Percentiles rank a stretch among this genome's conserved stretches.
phyloP scores from a whole-genome alignment of 768 basidiomycete genomes.

The Lepiota brunneoincarnata region DNA sequence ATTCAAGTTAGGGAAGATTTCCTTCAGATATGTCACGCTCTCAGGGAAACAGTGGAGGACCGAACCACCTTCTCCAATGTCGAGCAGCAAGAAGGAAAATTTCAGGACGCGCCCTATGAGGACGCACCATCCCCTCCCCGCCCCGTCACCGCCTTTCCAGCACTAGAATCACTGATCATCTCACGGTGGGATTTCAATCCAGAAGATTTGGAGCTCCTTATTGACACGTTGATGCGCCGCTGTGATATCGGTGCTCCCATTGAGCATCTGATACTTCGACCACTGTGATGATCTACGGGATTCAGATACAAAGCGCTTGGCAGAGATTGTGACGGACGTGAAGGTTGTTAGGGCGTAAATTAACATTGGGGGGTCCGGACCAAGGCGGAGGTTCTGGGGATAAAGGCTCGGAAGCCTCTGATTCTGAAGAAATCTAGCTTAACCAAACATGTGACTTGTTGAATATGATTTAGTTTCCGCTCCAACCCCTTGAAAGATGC shows the following conservation, averaged over 20 bases:
- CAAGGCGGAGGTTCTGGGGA: neutral
- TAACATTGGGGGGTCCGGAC: neutral
- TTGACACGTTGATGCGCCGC: conserved; percentile 1
- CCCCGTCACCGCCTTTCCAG: conserved; percentile 1
- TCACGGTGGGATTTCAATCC: neutral
- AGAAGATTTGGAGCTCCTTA: neutral
- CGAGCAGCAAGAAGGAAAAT: neutral
- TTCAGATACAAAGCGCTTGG: neutral
- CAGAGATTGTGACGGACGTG: conserved; percentile 5
- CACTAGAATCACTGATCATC: neutral
- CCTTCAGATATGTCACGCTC: neutral
- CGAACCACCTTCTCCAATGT: neutral
- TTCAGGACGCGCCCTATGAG: neutral
- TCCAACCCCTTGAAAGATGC: too few species aligned
- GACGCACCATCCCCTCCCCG: neutral
- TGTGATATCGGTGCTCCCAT: conserved; percentile 5
- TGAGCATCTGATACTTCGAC: neutral
- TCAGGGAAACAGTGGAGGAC: neutral
- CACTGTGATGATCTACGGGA: neutral
- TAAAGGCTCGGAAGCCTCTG: neutral
- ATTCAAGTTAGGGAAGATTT: neutral
- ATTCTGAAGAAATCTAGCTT: neutral
- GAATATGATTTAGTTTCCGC: too few species aligned
- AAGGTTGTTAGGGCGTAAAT: neutral
- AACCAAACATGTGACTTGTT: too few species aligned